phyloP scores from a whole-genome alignment of 805 yeast genomes.

The Ogataea angusta region DNA sequence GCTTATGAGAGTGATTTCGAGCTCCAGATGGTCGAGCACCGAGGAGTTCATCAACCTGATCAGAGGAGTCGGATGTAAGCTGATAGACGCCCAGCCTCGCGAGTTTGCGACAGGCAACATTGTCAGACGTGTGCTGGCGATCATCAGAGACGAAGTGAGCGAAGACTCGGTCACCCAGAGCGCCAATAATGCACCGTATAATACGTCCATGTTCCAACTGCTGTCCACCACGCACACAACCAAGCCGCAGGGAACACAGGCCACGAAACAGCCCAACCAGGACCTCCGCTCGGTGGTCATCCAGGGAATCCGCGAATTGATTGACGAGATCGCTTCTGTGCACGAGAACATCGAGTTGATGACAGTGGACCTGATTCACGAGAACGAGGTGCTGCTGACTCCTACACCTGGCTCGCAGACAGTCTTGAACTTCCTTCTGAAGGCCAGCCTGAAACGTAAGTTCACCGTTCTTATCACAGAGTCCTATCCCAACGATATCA shows the following conservation, averaged over 20 bases:
- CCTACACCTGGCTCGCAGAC: conserved; percentile 96
- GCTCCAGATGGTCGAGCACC: conserved; percentile 80
- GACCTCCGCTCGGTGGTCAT: conserved; percentile 83
- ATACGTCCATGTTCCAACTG: conserved; percentile 83
- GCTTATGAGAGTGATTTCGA: conserved; percentile 82
- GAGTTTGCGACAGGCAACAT: conserved; percentile 89
- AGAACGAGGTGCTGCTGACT: conserved; percentile 77
- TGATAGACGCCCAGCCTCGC: conserved; percentile 81
- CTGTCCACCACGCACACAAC: conserved; percentile 47
- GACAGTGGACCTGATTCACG: conserved; percentile 92
- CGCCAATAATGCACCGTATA: conserved; percentile 48
- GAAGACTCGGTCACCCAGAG: conserved; percentile 29
- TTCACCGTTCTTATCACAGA: conserved; percentile 92
- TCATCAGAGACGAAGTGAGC: conserved; percentile 82
- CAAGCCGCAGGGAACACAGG: conserved; percentile 20
- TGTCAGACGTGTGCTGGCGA: conserved; percentile 81
- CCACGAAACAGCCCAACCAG: conserved; percentile 42
- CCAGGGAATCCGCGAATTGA: conserved; percentile 87
- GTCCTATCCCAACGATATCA: conserved; percentile 84
- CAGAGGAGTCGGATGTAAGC: conserved; percentile 65
- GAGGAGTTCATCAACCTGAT: conserved; percentile 70
- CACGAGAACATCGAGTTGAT: conserved; percentile 89
- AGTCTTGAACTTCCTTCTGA: conserved; percentile 77
- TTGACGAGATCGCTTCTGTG: conserved; percentile 85
- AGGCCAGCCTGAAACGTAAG: conserved; percentile 84